phyloP scores from a whole-genome alignment of 1,284 basidiomycete genomes.

The Tilletiaria anomala region DNA sequence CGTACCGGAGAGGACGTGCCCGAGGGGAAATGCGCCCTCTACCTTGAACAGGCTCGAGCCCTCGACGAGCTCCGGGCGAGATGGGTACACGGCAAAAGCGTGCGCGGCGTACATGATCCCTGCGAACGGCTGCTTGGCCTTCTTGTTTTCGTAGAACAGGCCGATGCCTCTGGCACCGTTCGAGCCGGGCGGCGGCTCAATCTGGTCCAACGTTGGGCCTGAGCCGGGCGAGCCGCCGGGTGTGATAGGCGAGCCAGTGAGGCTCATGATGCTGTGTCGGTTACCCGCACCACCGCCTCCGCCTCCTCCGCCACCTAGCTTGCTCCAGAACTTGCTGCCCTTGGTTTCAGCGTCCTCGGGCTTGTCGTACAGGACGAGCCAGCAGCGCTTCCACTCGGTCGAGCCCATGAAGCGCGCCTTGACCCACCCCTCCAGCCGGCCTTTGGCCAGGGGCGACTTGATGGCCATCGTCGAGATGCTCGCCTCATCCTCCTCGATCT shows the following conservation, averaged over 20 bases:
- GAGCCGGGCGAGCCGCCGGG: not conserved
- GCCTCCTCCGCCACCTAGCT: slow-evolving; percentile 4
- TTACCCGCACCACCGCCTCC: slow-evolving; percentile 15
- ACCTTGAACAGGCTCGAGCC: slow-evolving; percentile 36
- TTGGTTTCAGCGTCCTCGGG: slow-evolving; percentile 18
- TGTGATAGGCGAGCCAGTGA: slow-evolving; percentile 9
- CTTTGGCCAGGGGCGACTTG: slow-evolving; percentile 43
- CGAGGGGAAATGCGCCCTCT: slow-evolving; percentile 27
- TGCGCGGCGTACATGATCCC: slow-evolving; percentile 28
- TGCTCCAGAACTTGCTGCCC: slow-evolving; percentile 23
- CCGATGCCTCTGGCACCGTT: slow-evolving; percentile 30
- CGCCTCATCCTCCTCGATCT: not conserved
- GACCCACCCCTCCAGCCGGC: slow-evolving; percentile 82
- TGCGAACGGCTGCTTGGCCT: slow-evolving; percentile 34
- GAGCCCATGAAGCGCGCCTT: slow-evolving; percentile 80
- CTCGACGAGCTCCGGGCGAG: slow-evolving; percentile 34
- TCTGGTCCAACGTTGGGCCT: slow-evolving; percentile 7
- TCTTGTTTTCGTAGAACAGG: slow-evolving; percentile 33
- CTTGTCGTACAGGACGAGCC: slow-evolving; percentile 53
- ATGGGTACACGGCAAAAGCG: slow-evolving; percentile 36
- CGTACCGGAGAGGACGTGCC: slow-evolving; percentile 46
- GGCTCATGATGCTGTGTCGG: slow-evolving; percentile 19
- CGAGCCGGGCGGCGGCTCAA: slow-evolving; percentile 26
- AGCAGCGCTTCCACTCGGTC: slow-evolving; percentile 86
- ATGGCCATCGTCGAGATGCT: slow-evolving; percentile 10